Evolutionary conservation across 129 eudicot genomes (phyloP).

Genomic region (Kitagawia praeruptora): DNA sequence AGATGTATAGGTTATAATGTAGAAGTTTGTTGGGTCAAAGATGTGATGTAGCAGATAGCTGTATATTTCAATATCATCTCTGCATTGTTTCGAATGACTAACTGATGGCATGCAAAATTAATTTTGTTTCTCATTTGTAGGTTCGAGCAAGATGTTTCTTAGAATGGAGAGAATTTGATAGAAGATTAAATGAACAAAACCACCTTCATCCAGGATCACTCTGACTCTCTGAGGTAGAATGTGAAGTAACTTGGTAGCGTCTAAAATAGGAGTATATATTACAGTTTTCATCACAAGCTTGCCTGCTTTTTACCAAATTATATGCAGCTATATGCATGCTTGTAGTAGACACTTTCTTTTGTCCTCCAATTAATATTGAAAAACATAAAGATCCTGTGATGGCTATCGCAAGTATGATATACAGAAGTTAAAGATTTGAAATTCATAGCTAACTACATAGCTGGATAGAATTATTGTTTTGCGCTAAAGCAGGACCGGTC

Average conservation of each 20-base stretch:
- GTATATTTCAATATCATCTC: neutral
- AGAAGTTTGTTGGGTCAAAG: neutral
- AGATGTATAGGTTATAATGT: no score
- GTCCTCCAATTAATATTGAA: no score
- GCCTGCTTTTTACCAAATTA: no score
- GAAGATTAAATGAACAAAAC: neutral
- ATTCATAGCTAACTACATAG: no score
- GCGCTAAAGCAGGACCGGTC: neutral
- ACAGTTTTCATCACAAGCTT: no score
- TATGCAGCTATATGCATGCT: no score
- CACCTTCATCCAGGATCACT: neutral
- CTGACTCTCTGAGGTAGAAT: neutral
- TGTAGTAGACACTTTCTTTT: no score
- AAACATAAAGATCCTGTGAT: no score
- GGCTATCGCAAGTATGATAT: no score
- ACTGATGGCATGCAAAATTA: neutral
- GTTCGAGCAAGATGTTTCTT: constrained; percentile 12
- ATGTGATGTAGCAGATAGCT: neutral
- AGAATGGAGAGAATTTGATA: constrained; percentile 7
- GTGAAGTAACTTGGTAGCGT: neutral
- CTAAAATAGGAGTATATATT: no score
- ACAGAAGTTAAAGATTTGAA: no score
- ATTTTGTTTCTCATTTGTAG: neutral
- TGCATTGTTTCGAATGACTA: neutral
- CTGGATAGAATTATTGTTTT: neutral